phyloP scores from a whole-genome alignment of 208 protist species.

The Leishmania martiniquensis region DNA sequence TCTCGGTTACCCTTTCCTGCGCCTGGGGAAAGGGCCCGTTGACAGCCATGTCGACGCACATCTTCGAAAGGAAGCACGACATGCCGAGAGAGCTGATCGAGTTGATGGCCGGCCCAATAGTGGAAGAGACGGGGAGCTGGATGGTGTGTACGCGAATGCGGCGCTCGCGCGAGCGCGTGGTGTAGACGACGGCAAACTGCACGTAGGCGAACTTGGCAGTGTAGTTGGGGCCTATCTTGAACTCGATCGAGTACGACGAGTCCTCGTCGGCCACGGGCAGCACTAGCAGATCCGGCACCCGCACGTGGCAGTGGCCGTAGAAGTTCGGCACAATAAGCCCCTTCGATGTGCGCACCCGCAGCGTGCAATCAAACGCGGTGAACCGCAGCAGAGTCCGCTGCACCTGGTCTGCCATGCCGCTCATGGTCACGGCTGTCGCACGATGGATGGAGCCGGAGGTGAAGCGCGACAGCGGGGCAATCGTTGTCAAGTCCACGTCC shows the following conservation, averaged over 20 bases:
- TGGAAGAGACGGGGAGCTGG: constrained; percentile 58
- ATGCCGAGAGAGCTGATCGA: constrained; percentile 74
- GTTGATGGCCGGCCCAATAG: constrained; percentile 64
- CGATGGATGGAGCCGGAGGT: constrained; percentile 81
- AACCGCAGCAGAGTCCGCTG: constrained; percentile 83
- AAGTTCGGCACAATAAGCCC: constrained; percentile 88
- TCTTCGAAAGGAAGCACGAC: constrained; percentile 69
- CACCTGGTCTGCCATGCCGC: constrained; percentile 69
- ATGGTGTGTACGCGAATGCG: constrained; percentile 88
- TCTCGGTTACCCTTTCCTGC: constrained; percentile 62
- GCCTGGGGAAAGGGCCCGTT: constrained; percentile 64
- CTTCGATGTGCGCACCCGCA: constrained; percentile 94
- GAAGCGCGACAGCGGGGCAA: constrained; percentile 83
- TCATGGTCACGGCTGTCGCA: constrained; percentile 54
- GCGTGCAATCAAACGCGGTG: constrained; percentile 95
- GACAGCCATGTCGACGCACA: constrained; percentile 67
- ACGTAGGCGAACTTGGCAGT: constrained; percentile 78
- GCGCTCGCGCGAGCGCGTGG: constrained; percentile 70
- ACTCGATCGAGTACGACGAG: constrained; percentile 86
- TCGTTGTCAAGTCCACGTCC: constrained; percentile 92
- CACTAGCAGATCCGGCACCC: constrained; percentile 94
- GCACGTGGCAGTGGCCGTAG: constrained; percentile 97
- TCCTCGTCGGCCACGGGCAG: constrained; percentile 94
- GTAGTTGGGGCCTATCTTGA: constrained; percentile 62
- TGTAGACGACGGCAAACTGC: constrained; percentile 86